phyloP scores from a whole-genome alignment of 352 stramenopile genomes.

The Paralagenidium karlingii region DNA sequence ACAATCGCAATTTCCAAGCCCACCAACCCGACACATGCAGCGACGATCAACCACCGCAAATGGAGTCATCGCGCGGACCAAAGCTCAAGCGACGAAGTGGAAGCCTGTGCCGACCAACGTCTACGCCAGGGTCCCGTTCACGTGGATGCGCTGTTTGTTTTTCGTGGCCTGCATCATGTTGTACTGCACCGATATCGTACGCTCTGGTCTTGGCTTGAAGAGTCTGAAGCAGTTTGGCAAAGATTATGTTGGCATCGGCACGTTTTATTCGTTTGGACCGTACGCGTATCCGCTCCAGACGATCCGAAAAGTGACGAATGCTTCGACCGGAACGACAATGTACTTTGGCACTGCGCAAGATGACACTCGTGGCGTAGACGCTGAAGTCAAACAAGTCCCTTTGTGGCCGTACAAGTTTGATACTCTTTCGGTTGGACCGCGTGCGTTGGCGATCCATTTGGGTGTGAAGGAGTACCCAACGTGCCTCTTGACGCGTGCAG shows the following conservation, averaged over 20 bases:
- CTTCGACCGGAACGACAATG: too few species aligned
- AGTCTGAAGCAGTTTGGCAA: slow-evolving; percentile 1
- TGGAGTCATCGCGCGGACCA: too few species aligned
- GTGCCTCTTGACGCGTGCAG: slow-evolving; percentile 5
- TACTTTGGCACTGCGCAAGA: background rate
- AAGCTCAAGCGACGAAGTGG: too few species aligned
- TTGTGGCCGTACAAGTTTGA: slow-evolving; percentile 12
- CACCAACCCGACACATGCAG: too few species aligned
- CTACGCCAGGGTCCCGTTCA: too few species aligned
- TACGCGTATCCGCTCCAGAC: too few species aligned
- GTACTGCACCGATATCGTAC: slow-evolving; percentile 7
- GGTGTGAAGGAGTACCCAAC: slow-evolving; percentile 4
- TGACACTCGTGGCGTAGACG: too few species aligned
- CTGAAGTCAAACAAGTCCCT: background rate
- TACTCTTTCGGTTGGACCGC: slow-evolving; percentile 5
- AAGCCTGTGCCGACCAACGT: too few species aligned
- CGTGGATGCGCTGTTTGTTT: too few species aligned
- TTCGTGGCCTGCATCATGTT: slow-evolving; percentile 2
- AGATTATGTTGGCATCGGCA: background rate
- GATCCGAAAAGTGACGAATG: too few species aligned
- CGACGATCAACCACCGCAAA: too few species aligned
- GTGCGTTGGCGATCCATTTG: slow-evolving; percentile 3
- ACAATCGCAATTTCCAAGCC: too few species aligned
- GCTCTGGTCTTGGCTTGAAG: slow-evolving; percentile 5
- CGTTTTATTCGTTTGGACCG: slow-evolving; percentile 5